Base-by-base conservation (phyloP, 2,329 filamentous ascomycete genomes). In the Iodosphaeria phyllophila region DNA sequence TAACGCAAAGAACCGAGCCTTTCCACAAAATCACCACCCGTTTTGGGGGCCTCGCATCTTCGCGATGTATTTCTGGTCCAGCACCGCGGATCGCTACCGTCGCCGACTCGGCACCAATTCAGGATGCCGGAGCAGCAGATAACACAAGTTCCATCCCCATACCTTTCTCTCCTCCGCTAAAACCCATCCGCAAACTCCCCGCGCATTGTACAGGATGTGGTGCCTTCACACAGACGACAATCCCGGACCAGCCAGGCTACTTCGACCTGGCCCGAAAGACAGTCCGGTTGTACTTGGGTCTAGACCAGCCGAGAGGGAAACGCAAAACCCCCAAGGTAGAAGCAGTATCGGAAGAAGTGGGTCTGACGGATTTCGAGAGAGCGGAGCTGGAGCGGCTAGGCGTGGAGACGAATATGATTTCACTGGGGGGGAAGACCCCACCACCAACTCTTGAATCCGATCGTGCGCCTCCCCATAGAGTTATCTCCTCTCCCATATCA, bases 151-250 rank as follows among this genome's bases (percentile, higher is more conserved):
- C 8, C n/a, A 10, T 26, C 32, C 28, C 18, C 22, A 17, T n/a
- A n/a, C n/a, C n/a, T n/a, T n/a, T n/a, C n/a, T n/a, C n/a, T n/a
- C n/a, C n/a, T n/a, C n/a, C n/a, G n/a, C n/a, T n/a, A n/a, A 25
- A 14, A 22, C 30, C 36, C n/a, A 25, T 24, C 16, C 28, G 33
- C 22, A 34, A 35, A 11, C 48, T 75, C 2, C 70, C 72, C 0
- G 37, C 55, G 8, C 64, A 62, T 33, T 77, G 72, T 36, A 56
- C 57, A 8, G 72, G 72, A 18, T 77, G 72, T 40, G 72, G 72
- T 22, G 70, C 71, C 9, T 56, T 73, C 35, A 56, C 66, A 22
- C 72, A 77, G 42, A 67, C 58, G 1, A 41, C 43, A 0, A 44
- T 61, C 11, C 44, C 60, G 1, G 43, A 58, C 15, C 49, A 60